These are phyloP conservation scores for Hexamita inflata DNA, from an alignment of 208 protist genomes.

Conservation along the genomic window DNA sequence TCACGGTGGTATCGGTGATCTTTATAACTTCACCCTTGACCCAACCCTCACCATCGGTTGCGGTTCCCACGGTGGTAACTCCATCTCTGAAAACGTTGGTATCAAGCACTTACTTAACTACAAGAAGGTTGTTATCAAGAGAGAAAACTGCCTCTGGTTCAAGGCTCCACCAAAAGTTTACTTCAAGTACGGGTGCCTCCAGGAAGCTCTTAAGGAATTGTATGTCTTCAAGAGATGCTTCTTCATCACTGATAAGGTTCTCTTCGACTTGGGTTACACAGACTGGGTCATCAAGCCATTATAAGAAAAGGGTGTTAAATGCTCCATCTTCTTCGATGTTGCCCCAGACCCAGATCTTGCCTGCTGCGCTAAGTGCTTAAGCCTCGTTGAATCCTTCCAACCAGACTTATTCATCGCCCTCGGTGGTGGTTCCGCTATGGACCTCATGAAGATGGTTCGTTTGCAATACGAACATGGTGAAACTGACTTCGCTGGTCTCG, in stretches of 20 bases:
- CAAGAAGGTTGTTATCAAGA: constrained; percentile 35
- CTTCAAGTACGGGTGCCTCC: constrained; percentile 24
- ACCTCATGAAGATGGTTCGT: constrained; percentile 61
- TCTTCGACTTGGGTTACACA: constrained; percentile 31
- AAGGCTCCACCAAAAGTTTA: constrained; percentile 31
- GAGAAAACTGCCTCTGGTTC: constrained; percentile 43
- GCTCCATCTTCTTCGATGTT: constrained; percentile 31
- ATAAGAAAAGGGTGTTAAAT: neutral
- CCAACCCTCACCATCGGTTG: constrained; percentile 42
- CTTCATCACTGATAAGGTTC: constrained; percentile 33
- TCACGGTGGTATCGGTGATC: constrained; percentile 41
- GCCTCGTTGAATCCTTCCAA: constrained; percentile 6
- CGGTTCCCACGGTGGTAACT: constrained; percentile 36
- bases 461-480: constrained; percentile 49
- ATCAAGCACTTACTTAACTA: constrained; percentile 38
- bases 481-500: constrained; percentile 27
- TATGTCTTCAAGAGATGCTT: neutral
- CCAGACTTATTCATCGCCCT: constrained; percentile 51
- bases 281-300: constrained; percentile 10
- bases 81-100: constrained; percentile 37
- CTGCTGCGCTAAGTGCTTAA: neutral
- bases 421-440: constrained; percentile 63
- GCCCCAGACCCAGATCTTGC: constrained; percentile 29
- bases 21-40: constrained; percentile 43
- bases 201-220: constrained; percentile 12